Base-by-base conservation (phyloP, 2,329 filamentous ascomycete genomes). In the Botrytis hyacinthi region DNA sequence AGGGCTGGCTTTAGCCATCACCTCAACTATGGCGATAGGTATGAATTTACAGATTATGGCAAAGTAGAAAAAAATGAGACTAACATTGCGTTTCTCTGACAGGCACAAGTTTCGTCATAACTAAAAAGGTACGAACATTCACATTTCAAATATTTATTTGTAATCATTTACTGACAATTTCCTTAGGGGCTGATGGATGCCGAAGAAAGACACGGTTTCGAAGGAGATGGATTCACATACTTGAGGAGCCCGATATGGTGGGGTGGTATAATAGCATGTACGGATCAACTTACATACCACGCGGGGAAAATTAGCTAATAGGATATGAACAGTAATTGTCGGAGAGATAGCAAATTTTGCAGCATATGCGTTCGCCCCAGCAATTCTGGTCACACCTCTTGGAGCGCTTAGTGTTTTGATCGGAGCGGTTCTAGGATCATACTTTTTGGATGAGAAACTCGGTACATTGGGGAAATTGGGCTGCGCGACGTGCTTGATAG, bases 81-180 rank as follows among this genome's bases (percentile, higher is more conserved):
- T 65, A 57, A 71, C n/a, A 71, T 44, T 44, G 75, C 73, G 9
- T 42, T 32, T 70, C 70, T n/a, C 71, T 70, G 44, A 51, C 79
- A 96, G 94, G 94, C 81, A 94, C 93, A 70, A 97, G 95, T 88
- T 99, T 99, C 83, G 95, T 99, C 78, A 98, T 99, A 80, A 99
- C 97, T 66, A 99, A 99, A 85, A 98, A 98, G 89, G 93, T 96
- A 85, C 82, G 84, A 82, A 74, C 69, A 62, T 72, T 12, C 14
- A 37, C 16, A 60, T 8, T 32, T 32, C 10, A 16, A 48, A 59
- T 9, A 46, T 61, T 14, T 10, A 48, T 32, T 48, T 46, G 29
- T 42, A 42, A 18, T 32, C 57, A 26, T 68, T 69, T 51, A 29
- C 14, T 70, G 51, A 73, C 59, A 37, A 35, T 20, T 48, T 29